These are phyloP conservation scores for Acorus calamus DNA, from an alignment of 106 monocot genomes.

Conservation along the genomic window DNA sequence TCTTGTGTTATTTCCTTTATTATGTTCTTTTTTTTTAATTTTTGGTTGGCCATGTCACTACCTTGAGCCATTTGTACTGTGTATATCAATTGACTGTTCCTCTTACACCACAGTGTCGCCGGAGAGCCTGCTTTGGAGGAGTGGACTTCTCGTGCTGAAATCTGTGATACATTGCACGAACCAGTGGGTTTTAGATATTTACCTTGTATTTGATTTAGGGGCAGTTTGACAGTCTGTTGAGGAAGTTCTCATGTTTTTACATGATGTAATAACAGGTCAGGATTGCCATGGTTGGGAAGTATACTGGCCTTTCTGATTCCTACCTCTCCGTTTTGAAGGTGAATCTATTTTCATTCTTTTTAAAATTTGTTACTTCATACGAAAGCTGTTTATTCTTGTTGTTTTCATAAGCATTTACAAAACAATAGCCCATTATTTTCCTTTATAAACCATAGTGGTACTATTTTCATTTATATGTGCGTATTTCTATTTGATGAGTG, in stretches of 20 bases:
- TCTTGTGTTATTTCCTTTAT: constrained; percentile 1
- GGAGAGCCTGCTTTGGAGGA: constrained; percentile 46
- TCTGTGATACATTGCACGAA: constrained; percentile 48
- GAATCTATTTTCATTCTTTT: not conserved
- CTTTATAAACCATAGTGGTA: too few relatives aligned
- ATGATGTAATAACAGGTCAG: constrained; percentile 48
- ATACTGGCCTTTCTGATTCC: constrained; percentile 85
- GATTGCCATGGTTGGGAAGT: constrained; percentile 98
- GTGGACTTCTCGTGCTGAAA: constrained; percentile 65
- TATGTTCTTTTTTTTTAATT: constrained; percentile 1
- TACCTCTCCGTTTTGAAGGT: constrained; percentile 94
- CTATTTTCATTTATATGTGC: too few relatives aligned
- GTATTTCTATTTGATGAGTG: too few relatives aligned
- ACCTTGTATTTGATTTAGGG: too few relatives aligned
- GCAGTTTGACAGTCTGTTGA: not conserved
- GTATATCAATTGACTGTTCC: too few relatives aligned
- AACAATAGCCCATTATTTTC: too few relatives aligned
- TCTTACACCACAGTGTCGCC: constrained; percentile 21
- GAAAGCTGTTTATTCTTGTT: too few relatives aligned
- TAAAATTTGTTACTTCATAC: too few relatives aligned
- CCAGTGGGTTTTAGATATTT: constrained; percentile 31
- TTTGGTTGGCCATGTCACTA: not conserved
- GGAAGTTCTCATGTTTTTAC: not conserved
- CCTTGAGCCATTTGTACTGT: too few relatives aligned
- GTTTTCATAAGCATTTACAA: too few relatives aligned